Evolutionary conservation across 495 filamentous ascomycete genomes (phyloP), one percentile per base, ranked within the genome.

Genomic region (Talaromyces stipitatus): DNA sequence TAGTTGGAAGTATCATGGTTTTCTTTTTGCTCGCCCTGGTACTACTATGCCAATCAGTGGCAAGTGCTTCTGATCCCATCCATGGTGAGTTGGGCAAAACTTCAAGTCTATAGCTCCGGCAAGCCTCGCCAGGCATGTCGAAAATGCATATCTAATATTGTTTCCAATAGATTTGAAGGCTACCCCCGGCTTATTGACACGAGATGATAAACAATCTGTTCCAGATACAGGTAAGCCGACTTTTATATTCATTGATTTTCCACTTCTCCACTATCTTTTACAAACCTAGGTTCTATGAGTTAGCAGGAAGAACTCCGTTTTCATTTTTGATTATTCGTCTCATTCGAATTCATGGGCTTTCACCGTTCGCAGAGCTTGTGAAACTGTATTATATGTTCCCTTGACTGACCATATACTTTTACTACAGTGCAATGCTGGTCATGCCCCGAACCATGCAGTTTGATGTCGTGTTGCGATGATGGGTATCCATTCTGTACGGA

Each of bases 391-490:
- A 36, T 36, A 18, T 41, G n/a, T n/a, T n/a, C n/a, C n/a, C 16
- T 36, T 41, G n/a, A 9, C 36, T 41, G 18, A 41, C 14, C 2
- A 16, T 5, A 1, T 18, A n/a, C n/a, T 18, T 7, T 18, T 41
- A 18, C 36, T 41, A 41, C 36, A 54, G 51, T 54, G 18, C 51
- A 54, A 54, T 54, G 51, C 22, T 54, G 51, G 51, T 20, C 28
- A 38, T 54, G 51, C 30, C 30, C 51, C 16, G 51, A 36, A 12
- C 51, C 51, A 38, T 54, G 51, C 23, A 54, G 51, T 54, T 14
- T 54, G 20, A 54, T 54, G 51, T 24, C 51, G 9, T 54, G 51
- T 54, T 54, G 51, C 30, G 26, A 54, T 20, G 51, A 54, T 23
- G 32, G 51, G 5, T 38, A 54, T 41, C 51, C 51, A 41, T 54